A percentile compares a stretch with the other conserved stretches of the same genome.
These are phyloP conservation scores for Penicillium herquei DNA, from an alignment of 495 filamentous ascomycete species.

Conservation along the genomic window DNA sequence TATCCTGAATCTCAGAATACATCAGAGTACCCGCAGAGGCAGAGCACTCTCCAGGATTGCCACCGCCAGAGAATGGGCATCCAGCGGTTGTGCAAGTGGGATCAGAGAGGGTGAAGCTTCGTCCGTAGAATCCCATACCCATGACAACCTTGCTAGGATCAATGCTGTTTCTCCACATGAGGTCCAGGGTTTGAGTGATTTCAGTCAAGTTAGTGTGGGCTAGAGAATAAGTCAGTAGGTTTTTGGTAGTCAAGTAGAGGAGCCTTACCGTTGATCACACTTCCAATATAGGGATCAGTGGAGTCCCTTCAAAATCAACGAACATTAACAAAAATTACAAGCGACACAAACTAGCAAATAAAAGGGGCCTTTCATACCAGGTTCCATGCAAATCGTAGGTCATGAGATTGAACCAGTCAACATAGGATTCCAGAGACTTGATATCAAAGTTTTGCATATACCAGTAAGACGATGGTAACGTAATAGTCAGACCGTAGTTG, in stretches of 20 bases:
- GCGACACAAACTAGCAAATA: background rate
- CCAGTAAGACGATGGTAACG: conserved; percentile 48
- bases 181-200: conserved; percentile 23
- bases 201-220: conserved; percentile 31
- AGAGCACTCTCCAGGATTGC: background rate
- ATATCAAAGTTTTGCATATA: conserved; percentile 52
- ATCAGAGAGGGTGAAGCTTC: conserved; percentile 4
- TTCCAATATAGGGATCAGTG: too few relatives aligned
- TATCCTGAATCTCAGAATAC: conserved; percentile 1
- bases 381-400: conserved; percentile 40
- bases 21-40: background rate
- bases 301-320: too few relatives aligned
- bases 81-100: conserved; percentile 4
- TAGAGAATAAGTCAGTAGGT: too few relatives aligned
- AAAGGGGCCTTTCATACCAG: conserved; percentile 8
- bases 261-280: too few relatives aligned
- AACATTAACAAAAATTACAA: too few relatives aligned
- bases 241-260: too few relatives aligned
- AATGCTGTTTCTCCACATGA: conserved; percentile 31
- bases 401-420: conserved; percentile 58
- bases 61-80: conserved; percentile 1
- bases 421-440: conserved; percentile 16
- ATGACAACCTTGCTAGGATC: conserved; percentile 30
- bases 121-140: conserved; percentile 35
- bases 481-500: conserved; percentile 33